Evolutionary conservation across 2,329 filamentous ascomycete genomes (phyloP).

Genomic region (Pyrenophora graminea): DNA sequence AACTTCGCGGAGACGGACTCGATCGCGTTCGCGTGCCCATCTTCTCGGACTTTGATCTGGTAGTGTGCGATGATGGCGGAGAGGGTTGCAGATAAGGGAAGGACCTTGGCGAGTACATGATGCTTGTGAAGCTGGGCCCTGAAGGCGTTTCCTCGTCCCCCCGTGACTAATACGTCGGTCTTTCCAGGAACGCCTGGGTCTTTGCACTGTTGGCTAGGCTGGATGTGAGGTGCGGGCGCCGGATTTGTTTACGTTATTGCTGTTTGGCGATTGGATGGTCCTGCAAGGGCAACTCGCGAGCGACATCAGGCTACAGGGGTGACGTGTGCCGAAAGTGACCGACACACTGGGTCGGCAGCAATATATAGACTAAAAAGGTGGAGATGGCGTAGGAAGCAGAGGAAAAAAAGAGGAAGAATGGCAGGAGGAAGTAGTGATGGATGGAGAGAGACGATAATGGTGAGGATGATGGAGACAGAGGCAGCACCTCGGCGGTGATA

Average conservation of each 20-base stretch:
- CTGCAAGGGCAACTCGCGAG: constrained; percentile 25
- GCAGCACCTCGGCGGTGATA: constrained; percentile 10
- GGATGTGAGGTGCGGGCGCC: constrained; percentile 36
- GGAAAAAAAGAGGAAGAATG: not conserved
- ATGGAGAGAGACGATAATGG: no score
- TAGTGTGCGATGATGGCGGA: constrained; percentile 40
- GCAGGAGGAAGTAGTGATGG: not conserved
- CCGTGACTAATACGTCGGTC: constrained; percentile 31
- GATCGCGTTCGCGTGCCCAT: constrained; percentile 38
- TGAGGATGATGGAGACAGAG: not conserved
- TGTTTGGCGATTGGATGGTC: constrained; percentile 39
- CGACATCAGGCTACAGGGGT: constrained; percentile 38
- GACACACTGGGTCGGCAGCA: constrained; percentile 6
- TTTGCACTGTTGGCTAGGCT: constrained; percentile 15
- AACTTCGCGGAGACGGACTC: constrained; percentile 19
- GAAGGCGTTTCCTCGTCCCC: constrained; percentile 21
- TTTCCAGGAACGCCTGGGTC: constrained; percentile 18
- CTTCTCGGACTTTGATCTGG: constrained; percentile 26
- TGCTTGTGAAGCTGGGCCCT: constrained; percentile 31
- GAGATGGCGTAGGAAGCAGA: constrained; percentile 1
- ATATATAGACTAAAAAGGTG: not conserved
- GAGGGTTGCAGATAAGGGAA: constrained; percentile 48
- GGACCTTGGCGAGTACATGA: constrained; percentile 53
- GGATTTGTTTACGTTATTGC: constrained; percentile 46
- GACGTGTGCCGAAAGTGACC: constrained; percentile 16